These are phyloP conservation scores for Vanderwaltozyma yarrowii DNA, from an alignment of 805 yeast genomes.

Conservation along the genomic window DNA sequence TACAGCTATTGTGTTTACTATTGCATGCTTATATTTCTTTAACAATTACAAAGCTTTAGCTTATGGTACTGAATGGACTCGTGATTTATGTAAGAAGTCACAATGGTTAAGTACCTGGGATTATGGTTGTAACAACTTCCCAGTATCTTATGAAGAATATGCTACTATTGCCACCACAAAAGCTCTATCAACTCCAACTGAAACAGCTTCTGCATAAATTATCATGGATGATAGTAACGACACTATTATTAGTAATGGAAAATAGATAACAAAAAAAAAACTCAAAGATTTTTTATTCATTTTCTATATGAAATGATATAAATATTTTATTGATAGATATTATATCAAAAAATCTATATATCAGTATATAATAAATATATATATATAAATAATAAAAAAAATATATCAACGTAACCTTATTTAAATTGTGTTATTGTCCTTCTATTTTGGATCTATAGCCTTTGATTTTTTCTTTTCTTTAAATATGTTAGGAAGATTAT, in stretches of 20 bases:
- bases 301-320: too few relatives aligned
- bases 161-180: conserved; percentile 3
- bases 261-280: too few relatives aligned
- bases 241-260: too few relatives aligned
- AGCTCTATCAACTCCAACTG: not conserved
- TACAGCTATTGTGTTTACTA: conserved; percentile 39
- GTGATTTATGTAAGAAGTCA: conserved; percentile 48
- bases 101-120: conserved; percentile 70
- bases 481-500: not conserved
- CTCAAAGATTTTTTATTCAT: too few relatives aligned
- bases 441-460: not conserved
- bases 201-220: not conserved
- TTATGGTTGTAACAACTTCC: conserved; percentile 65
- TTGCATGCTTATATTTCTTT: conserved; percentile 46
- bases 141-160: conserved; percentile 21
- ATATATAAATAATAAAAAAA: too few relatives aligned
- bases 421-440: too few relatives aligned
- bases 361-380: too few relatives aligned
- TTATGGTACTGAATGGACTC: conserved; percentile 77
- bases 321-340: too few relatives aligned
- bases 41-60: conserved; percentile 57
- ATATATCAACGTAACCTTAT: too few relatives aligned
- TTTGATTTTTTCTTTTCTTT: not conserved
- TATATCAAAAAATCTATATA: too few relatives aligned
- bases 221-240: too few relatives aligned